Evolutionary conservation across 257 asterid genomes (phyloP).

Genomic region (Nicotiana sylvestris): DNA sequence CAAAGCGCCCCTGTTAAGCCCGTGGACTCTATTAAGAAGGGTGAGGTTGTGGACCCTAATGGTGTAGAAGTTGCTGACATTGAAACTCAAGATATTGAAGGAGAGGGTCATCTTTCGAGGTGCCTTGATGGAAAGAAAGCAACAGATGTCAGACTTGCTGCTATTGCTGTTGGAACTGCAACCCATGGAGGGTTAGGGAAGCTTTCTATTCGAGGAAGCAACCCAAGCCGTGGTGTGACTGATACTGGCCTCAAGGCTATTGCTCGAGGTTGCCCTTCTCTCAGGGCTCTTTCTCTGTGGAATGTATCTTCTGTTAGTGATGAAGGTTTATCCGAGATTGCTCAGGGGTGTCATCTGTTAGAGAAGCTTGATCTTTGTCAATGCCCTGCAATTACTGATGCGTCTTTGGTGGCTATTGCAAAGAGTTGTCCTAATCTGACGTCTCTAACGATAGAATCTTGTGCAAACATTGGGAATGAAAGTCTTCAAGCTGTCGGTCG

Average conservation of each 20-base stretch:
- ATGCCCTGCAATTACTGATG: slow-evolving; percentile 70
- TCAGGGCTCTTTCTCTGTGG: slow-evolving; percentile 73
- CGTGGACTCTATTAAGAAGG: slow-evolving; percentile 32
- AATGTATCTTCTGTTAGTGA: slow-evolving; percentile 60
- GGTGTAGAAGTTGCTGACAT: slow-evolving; percentile 23
- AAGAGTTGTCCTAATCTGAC: slow-evolving; percentile 62
- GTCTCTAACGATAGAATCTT: slow-evolving; percentile 68
- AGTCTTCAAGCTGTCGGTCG: slow-evolving; percentile 63
- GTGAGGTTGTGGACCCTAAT: slow-evolving; percentile 15
- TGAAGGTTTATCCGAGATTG: slow-evolving; percentile 72
- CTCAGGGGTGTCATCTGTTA: slow-evolving; percentile 55
- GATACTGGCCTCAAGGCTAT: slow-evolving; percentile 72
- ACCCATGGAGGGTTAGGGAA: slow-evolving; percentile 87
- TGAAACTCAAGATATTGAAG: slow-evolving; percentile 30
- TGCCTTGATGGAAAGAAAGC: slow-evolving; percentile 88
- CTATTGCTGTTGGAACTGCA: slow-evolving; percentile 74
- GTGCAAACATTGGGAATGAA: slow-evolving; percentile 67
- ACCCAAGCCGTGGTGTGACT: slow-evolving; percentile 51
- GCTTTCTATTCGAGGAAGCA: slow-evolving; percentile 74
- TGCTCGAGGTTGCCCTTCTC: slow-evolving; percentile 73
- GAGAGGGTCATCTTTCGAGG: slow-evolving; percentile 66
- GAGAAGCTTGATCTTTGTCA: slow-evolving; percentile 81
- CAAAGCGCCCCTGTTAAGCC: slow-evolving; percentile 20
- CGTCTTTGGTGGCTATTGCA: slow-evolving; percentile 57
- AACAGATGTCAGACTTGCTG: slow-evolving; percentile 80